Percentiles rank a stretch among this genome's conserved stretches.
Conservation (phyloP, 1,284 basidiomycete genomes). For the Albatrellus sp. region DNA sequence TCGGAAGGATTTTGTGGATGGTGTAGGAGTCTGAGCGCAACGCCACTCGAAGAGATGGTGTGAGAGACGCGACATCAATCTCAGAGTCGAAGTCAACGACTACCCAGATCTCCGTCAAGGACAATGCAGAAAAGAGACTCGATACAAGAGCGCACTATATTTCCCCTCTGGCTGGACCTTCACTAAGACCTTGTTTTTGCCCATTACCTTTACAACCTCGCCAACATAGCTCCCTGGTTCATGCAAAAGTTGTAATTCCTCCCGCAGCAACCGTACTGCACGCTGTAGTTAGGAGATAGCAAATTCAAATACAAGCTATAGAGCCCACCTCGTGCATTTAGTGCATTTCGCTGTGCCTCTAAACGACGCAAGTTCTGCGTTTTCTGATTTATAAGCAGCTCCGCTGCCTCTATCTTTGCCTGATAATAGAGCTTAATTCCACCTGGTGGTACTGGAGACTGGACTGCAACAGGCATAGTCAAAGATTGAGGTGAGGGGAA, state of each 20-base stretch:
- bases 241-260: conserved; percentile 91
- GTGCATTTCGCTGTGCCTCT: conserved; percentile 92
- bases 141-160: conserved; percentile 57
- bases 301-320: not conserved
- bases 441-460: conserved; percentile 35
- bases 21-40: conserved; percentile 94
- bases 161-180: conserved; percentile 99
- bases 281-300: not conserved
- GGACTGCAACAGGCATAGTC: conserved; percentile 41
- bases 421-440: conserved; percentile 87
- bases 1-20: conserved; percentile 88
- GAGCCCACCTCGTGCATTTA: conserved; percentile 81
- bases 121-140: not conserved
- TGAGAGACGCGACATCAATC: conserved; percentile 75
- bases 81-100: conserved; percentile 92
- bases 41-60: conserved; percentile 84
- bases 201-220: conserved; percentile 98
- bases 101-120: conserved; percentile 19
- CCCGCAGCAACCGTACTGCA: conserved; percentile 74
- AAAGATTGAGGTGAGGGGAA: not conserved
- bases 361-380: conserved; percentile 92
- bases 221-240: conserved; percentile 98
- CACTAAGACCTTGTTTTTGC: conserved; percentile 97
- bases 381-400: conserved; percentile 89
- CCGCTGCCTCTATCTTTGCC: conserved; percentile 89